Conservation (phyloP, 192 early-diverging fungal genomes). For the Podila epicladia region DNA sequence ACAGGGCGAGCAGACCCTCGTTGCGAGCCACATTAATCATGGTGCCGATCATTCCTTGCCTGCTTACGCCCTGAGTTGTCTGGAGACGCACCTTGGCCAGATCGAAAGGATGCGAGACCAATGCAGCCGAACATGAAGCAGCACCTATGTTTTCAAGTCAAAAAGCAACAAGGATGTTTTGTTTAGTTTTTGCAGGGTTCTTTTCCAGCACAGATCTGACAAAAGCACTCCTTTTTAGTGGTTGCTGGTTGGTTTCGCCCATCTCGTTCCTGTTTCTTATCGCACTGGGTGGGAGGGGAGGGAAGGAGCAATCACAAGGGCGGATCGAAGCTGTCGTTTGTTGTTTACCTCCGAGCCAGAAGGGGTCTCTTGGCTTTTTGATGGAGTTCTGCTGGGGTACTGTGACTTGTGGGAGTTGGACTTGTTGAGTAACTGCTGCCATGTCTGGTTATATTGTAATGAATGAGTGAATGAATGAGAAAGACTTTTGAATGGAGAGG, state of each 20-base stretch:
- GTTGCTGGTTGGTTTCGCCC: no score
- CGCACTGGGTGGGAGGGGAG: no score
- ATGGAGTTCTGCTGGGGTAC: slow-evolving; percentile 3
- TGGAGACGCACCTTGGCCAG: slow-evolving; percentile 93
- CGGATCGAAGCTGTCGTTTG: no score
- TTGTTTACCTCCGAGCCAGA: slow-evolving; percentile 61
- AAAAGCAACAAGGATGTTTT: not conserved
- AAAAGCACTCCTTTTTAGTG: no score
- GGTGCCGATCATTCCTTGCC: slow-evolving; percentile 73
- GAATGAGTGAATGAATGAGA: not conserved
- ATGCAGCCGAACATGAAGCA: slow-evolving; percentile 64
- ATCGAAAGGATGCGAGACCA: slow-evolving; percentile 85
- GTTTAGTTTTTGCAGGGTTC: no score
- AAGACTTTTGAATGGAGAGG: not conserved
- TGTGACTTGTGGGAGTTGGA: slow-evolving; percentile 22
- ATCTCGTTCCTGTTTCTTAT: no score
- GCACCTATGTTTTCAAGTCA: slow-evolving; percentile 39
- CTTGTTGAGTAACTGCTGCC: slow-evolving; percentile 1
- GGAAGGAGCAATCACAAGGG: no score
- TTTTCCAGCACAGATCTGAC: no score
- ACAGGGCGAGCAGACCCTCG: slow-evolving; percentile 75
- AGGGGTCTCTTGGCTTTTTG: slow-evolving; percentile 51
- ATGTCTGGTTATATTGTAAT: not conserved
- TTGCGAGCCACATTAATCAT: slow-evolving; percentile 75
- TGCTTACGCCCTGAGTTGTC: slow-evolving; percentile 71